A percentile compares a stretch with the other conserved stretches of the same genome.
These are phyloP conservation scores for Globisporangium camurandrum DNA, from an alignment of 352 stramenopile genomes.

Conservation along the genomic window DNA sequence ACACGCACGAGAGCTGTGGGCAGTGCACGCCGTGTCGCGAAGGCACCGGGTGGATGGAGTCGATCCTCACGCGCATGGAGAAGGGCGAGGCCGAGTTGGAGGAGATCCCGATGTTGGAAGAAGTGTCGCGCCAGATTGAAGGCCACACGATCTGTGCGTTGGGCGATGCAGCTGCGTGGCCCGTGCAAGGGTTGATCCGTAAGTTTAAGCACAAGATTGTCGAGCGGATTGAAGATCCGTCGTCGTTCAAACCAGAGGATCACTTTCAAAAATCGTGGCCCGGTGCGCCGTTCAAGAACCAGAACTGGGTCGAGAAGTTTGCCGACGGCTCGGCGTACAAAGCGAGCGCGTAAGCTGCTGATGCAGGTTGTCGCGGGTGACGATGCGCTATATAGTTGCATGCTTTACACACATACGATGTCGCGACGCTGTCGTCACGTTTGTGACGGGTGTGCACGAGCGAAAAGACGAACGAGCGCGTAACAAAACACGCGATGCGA, in stretches of 20 bases:
- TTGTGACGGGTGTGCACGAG: no score
- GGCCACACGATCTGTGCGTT: conserved; percentile 99
- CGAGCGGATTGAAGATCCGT: conserved; percentile 95
- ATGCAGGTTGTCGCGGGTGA: no score
- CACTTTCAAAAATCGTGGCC: conserved; percentile 94
- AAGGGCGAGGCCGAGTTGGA: conserved; percentile 95
- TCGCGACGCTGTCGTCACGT: no score
- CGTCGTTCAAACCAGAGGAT: conserved; percentile 92
- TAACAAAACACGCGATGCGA: no score
- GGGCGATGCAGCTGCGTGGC: conserved; percentile 98
- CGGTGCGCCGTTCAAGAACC: conserved; percentile 93
- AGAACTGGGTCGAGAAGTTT: conserved; percentile 92
- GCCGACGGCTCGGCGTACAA: conserved; percentile 89
- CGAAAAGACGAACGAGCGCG: no score
- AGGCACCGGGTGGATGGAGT: conserved; percentile 96
- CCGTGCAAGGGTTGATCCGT: conserved; percentile 97
- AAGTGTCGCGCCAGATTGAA: conserved; percentile 99
- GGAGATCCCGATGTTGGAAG: conserved; percentile 99
- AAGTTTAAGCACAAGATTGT: conserved; percentile 99
- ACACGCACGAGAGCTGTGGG: conserved; percentile 99
- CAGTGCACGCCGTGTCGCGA: conserved; percentile 99
- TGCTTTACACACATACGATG: no score
- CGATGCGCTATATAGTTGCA: no score
- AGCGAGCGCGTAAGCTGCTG: conserved; percentile 53
- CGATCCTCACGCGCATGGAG: conserved; percentile 98